Evolutionary conservation across 2,329 filamentous ascomycete genomes (phyloP).

Genomic region (Aspergillus uvarum): DNA sequence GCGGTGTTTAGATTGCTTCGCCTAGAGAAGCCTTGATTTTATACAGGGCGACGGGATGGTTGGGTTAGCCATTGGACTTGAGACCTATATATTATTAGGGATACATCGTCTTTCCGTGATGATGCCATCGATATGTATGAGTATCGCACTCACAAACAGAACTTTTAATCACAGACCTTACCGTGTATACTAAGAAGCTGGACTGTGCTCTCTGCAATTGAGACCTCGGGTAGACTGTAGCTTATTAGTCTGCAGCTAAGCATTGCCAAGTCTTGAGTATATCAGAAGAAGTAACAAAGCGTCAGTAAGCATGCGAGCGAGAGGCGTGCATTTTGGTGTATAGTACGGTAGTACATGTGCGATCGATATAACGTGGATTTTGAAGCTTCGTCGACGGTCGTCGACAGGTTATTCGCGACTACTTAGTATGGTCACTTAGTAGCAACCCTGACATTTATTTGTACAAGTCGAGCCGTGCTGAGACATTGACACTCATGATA

Average conservation of each 20-base stretch:
- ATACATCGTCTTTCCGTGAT: neutral
- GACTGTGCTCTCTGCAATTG: neutral
- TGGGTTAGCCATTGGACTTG: neutral
- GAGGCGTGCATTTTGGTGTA: no score
- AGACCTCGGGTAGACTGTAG: neutral
- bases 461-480: no score
- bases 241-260: neutral
- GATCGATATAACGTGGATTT: no score
- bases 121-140: neutral
- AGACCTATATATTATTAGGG: neutral
- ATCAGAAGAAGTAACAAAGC: no score
- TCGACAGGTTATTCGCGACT: no score
- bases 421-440: no score
- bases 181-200: neutral
- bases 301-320: neutral
- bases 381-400: no score
- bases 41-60: neutral
- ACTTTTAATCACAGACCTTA: neutral
- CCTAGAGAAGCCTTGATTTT: constrained; percentile 26
- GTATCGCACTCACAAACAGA: neutral
- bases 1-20: constrained; percentile 19
- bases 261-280: no score
- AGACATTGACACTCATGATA: no score
- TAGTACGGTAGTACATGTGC: neutral
- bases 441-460: no score